These are phyloP conservation scores for Triticum monococcum DNA, from an alignment of 176 grass and related monocot species.

Conservation along the genomic window DNA sequence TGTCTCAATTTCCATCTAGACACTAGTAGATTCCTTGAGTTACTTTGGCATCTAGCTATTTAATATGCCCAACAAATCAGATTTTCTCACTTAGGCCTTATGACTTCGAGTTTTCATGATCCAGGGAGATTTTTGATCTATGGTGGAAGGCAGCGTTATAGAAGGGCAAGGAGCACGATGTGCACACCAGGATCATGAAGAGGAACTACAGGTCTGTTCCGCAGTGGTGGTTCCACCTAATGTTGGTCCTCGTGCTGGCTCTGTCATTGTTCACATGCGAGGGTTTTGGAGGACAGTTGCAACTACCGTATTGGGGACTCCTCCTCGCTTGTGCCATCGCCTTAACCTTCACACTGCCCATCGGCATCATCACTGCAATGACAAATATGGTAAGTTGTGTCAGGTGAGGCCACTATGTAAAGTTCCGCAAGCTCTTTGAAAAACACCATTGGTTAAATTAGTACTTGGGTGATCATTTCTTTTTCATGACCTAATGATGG, in stretches of 20 bases:
- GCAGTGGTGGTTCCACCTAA: constrained; percentile 17
- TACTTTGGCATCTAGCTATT: background rate
- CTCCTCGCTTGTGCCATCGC: constrained; percentile 63
- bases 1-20: background rate
- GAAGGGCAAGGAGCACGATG: background rate
- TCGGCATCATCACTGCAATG: constrained; percentile 67
- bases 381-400: constrained; percentile 50
- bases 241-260: background rate
- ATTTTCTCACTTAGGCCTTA: background rate
- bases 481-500: background rate
- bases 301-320: constrained; percentile 81
- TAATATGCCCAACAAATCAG: background rate
- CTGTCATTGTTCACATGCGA: constrained; percentile 54
- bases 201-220: constrained; percentile 2
- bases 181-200: constrained; percentile 20
- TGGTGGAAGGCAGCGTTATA: background rate
- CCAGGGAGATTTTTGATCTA: constrained; percentile 4
- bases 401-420: background rate
- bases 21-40: background rate
- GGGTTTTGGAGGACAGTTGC: constrained; percentile 66
- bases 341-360: constrained; percentile 78
- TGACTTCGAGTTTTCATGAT: background rate
- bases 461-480: background rate
- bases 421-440: background rate
- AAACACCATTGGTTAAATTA: background rate